Evolutionary conservation across 176 grass and related monocot species (phyloP), one percentile per base, ranked within the genome.

Genomic region (Zea luxurians): DNA sequence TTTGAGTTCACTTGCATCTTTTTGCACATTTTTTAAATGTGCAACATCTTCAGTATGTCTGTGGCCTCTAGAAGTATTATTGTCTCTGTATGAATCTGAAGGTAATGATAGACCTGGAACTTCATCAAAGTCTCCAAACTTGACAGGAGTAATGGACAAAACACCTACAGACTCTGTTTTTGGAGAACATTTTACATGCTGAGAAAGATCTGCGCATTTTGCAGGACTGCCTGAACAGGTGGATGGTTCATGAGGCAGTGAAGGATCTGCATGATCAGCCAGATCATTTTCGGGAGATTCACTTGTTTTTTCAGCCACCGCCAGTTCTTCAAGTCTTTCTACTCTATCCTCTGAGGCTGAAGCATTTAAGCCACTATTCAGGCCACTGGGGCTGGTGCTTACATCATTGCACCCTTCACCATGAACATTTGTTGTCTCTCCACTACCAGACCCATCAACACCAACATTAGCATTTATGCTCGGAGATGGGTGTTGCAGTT

Each of bases 71-170:
- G 48, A 76, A 83, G 70, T 72, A 71, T 11, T 81, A 80, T 16
- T 74, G 65, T 89, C 87, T 72, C 12, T 53, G 78, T 48, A 81
- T n/a, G 64, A 52, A 42, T 87, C 79, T 61, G 83, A 77, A 63
- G 85, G 68, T 57, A 90, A 60, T 64, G 68, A 67, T 87, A 84
- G 46, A 79, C 66, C 70, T 71, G 66, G 36, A 79, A 89, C 54
- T 85, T 85, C 73, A 62, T 98, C 85, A 48, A 85, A 89, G 80
- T 89, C 78, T 61, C 87, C 87, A 81, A 89, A 85, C 59, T 80
- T 89, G 72, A 89, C 87, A 77, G 87, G 64, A 10, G 87, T 77
- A 60, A 53, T 78, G 27, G 88, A 78, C 35, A 87, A 76, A 57
- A 61, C 71, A 81, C 64, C 59, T 70, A 70, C 36, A 21, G 66